Base-by-base conservation (phyloP, 192 early-diverging fungal species). In the Haplosporangium gracile region DNA sequence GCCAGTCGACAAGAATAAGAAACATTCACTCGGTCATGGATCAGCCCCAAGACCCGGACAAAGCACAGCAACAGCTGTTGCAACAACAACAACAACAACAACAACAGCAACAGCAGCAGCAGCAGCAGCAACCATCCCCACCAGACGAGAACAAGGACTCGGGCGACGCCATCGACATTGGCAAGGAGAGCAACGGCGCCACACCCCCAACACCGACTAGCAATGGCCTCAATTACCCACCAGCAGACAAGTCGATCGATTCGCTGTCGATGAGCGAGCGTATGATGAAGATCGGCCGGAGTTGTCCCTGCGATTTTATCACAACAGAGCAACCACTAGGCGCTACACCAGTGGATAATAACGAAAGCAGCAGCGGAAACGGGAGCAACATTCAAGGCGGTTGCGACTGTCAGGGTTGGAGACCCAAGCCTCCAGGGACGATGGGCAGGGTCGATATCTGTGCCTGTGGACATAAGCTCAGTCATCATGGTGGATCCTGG, bases 391-490 rank as follows among this genome's bases (percentile, higher is more conserved):
- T 36, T 36, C 36, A 36, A 36, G 36, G 36, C 36, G 55, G 20
- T 15, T 93, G 92, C 78, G 47, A 74, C 43, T 93, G 92, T 77
- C 82, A 87, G 76, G 89, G 90, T 7, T 93, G 92, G 92, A 75
- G 77, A 69, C 91, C 90, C 70, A 89, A 83, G 32, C 79, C 75
- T 18, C 76, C 79, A 18, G 77, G 82, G 15, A 77, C 72, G 7
- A 68, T 72, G 39, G 88, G 83, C 36, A 70, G 83, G 4, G 63
- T 85, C 9, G 88, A 89, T 45, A 77, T 75, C 9, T 93, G 92
- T 76, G 78, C 74, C 11, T 93, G 92, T 76, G 88, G 88, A 1
- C 92, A 93, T 70, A 84, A 84, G 26, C 71, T 91, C 10, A 82
- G 87, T 40, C 40, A 57, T 39, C 92, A 93, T 83, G 89, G 90